Evolutionary conservation across 164 flowering plant species (phyloP).

Genomic region (Annona squamosa): DNA sequence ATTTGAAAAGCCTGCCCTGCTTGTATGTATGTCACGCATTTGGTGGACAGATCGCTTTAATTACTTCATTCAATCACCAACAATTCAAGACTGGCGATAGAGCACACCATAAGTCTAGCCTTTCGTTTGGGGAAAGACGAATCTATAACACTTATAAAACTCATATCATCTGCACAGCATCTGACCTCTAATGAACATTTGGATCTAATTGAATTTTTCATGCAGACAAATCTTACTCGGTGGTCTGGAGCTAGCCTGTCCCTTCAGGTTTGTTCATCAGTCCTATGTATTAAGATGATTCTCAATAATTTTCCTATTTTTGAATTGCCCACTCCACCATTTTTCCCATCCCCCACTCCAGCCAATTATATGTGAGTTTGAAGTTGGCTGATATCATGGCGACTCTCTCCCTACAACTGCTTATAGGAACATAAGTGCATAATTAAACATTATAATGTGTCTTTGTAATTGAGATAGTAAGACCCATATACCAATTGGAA

Average conservation of each 20-base stretch:
- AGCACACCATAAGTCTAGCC: not conserved
- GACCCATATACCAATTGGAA: too few species aligned
- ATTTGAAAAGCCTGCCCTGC: not conserved
- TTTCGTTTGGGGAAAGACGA: too few species aligned
- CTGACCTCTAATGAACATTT: slow-evolving; percentile 29
- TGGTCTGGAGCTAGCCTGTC: slow-evolving; percentile 99
- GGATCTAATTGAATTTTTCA: slow-evolving; percentile 19
- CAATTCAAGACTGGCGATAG: not conserved
- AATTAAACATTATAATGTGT: too few species aligned
- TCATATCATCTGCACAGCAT: slow-evolving; percentile 13
- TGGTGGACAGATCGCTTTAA: not conserved
- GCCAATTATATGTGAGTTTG: not conserved
- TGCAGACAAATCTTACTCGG: slow-evolving; percentile 95
- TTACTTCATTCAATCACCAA: not conserved
- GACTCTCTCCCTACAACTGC: not conserved
- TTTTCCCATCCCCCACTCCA: not conserved
- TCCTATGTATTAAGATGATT: not conserved
- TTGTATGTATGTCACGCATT: not conserved
- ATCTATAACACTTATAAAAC: too few species aligned
- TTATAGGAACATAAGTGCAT: too few species aligned
- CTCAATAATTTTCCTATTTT: not conserved
- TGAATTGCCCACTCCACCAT: not conserved
- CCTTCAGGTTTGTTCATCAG: slow-evolving; percentile 66
- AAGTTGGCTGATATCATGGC: not conserved
- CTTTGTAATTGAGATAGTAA: too few species aligned